Percentiles rank a stretch among this genome's conserved stretches.
phyloP scores from a whole-genome alignment of 179 eudicot species.

The Silene noctiflora region DNA sequence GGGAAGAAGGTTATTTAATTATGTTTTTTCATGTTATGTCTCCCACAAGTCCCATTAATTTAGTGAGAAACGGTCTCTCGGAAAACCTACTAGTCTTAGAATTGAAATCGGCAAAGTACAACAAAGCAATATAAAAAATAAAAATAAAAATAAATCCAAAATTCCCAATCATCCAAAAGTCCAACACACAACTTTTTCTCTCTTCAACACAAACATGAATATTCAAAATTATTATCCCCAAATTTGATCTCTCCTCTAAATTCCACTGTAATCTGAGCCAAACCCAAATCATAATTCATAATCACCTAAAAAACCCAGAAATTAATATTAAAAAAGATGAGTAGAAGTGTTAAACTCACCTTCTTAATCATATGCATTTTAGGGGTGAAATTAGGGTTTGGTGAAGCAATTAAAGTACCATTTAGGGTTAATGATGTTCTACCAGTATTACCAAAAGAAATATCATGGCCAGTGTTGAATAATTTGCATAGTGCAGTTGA shows the following conservation, averaged over 20 bases:
- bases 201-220: background rate
- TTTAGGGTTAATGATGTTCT: constrained; percentile 70
- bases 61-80: no score
- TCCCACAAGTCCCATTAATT: no score
- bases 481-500: constrained; percentile 76
- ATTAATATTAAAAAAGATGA: constrained; percentile 4
- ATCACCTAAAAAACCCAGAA: constrained; percentile 4
- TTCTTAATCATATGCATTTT: constrained; percentile 29
- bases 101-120: no score
- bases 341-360: constrained; percentile 11
- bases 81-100: no score
- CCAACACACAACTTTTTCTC: background rate
- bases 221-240: background rate
- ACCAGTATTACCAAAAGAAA: constrained; percentile 73
- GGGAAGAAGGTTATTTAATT: no score
- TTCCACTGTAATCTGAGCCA: background rate
- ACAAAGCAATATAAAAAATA: no score
- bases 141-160: background rate
- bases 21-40: no score
- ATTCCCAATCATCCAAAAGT: background rate
- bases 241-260: background rate
- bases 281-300: constrained; percentile 1
- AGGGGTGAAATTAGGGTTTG: constrained; percentile 50
- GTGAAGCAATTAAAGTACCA: constrained; percentile 58
- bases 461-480: constrained; percentile 93